A percentile compares a stretch with the other conserved stretches of the same genome.
Conservation (phyloP, 768 basidiomycete genomes). For the Termitomyces sp. region DNA sequence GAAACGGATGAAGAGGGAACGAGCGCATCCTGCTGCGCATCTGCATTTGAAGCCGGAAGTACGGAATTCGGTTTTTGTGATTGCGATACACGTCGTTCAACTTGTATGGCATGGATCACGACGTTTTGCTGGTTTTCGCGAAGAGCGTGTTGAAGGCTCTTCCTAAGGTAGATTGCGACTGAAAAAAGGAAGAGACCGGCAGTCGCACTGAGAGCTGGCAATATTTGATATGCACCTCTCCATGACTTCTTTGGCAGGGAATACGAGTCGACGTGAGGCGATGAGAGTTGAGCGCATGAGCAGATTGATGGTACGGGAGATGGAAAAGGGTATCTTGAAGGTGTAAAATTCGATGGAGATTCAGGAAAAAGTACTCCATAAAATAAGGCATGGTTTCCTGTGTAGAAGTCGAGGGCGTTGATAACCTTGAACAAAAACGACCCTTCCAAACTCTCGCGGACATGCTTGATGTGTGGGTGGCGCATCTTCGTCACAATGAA, state of each 20-base stretch:
- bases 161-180: background rate
- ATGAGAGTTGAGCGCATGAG: background rate
- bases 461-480: slow-evolving; percentile 4
- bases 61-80: background rate
- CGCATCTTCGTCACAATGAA: slow-evolving; percentile 10
- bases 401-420: slow-evolving; percentile 8
- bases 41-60: background rate
- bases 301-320: background rate
- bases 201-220: background rate
- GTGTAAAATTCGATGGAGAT: background rate
- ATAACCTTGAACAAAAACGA: slow-evolving; percentile 1
- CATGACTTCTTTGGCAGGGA: background rate
- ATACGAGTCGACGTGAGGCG: background rate
- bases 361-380: background rate
- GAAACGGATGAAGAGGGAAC: background rate
- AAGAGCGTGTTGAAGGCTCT: background rate
- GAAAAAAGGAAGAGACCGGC: background rate
- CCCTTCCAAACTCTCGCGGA: slow-evolving; percentile 1
- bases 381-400: slow-evolving; percentile 1
- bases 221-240: background rate
- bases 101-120: background rate
- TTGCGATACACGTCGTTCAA: background rate
- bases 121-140: background rate
- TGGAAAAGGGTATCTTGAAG: background rate
- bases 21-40: background rate